Base-by-base conservation (phyloP, 2,329 filamentous ascomycete genomes). In the Fusarium chuoi region DNA sequence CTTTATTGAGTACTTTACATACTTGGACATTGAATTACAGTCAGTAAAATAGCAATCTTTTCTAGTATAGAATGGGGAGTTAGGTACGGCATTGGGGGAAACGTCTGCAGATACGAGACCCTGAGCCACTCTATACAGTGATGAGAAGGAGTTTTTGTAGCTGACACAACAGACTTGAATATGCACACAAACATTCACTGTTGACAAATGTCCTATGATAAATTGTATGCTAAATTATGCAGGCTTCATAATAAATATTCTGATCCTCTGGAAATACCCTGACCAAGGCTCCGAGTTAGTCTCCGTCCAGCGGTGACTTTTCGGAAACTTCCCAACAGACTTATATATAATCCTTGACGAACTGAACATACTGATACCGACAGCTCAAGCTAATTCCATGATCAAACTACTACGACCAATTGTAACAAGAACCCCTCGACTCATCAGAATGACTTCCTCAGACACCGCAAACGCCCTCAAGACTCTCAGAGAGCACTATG, bases 231-330 rank as follows among this genome's bases (percentile, higher is more conserved):
- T 17, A 0, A 12, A 26, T 15, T 26, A 15, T 52, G 18, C 7
- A 52, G n/a, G 33, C 17, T 10, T 26, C 10, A 26, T 36, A 3
- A 26, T 26, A 38, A 26, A 3, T 26, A 36, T 26, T 20, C 6
- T 5, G 2, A 24, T 15, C n/a, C 6, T 8, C 30, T 36, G 17
- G 7, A 6, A 28, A 49, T n/a, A n/a, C 56, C 48, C 33, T 69
- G 59, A 49, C 62, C 41, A 71, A 60, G 10, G 26, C 17, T 57
- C 64, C 68, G 64, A 69, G 30, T 20, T 49, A 66, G 68, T 73
- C 41, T 70, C 68, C 68, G 60, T 61, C 18, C 18, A 10, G 26
- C 72, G 71, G 72, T 58, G 68, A 74, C 72, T 66, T 74, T 74
- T 74, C 72, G 72, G 72, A 67, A 26, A 74, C 72, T 66, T 72